Percentiles rank a stretch among this genome's conserved stretches.
Conservation (phyloP, 768 basidiomycete genomes). For the Auricularia sp. region DNA sequence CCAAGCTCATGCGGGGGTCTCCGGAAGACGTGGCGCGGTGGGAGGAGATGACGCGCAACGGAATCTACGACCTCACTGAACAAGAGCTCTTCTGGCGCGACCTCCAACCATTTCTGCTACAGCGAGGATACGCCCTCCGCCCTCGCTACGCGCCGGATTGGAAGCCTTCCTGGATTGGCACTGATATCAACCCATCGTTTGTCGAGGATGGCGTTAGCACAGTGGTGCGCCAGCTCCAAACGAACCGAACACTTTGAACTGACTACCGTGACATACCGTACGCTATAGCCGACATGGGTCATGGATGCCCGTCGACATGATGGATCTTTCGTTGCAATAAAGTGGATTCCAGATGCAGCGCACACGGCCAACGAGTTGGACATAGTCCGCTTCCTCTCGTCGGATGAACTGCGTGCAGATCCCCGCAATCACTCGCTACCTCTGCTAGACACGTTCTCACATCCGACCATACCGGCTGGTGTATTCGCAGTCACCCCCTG, state of each 20-base stretch:
- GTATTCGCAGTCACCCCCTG: background rate
- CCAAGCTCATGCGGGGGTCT: background rate
- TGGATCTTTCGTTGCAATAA: background rate
- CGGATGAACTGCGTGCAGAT: background rate
- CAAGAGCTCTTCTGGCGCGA: background rate
- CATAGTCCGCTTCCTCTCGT: background rate
- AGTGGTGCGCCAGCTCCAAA: background rate
- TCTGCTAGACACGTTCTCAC: background rate
- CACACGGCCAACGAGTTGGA: background rate
- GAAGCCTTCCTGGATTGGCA: background rate
- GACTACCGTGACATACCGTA: background rate
- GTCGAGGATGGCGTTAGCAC: background rate
- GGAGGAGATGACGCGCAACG: background rate
- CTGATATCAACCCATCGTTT: background rate
- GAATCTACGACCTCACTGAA: background rate
- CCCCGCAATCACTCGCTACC: background rate
- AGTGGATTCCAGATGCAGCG: background rate
- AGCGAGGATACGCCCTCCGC: background rate
- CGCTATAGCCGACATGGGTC: background rate
- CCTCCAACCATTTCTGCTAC: background rate
- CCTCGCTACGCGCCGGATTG: background rate
- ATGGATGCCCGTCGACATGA: background rate
- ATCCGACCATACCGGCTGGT: background rate
- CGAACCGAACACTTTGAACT: background rate
- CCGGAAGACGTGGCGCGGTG: background rate